Evolutionary conservation across 1,284 basidiomycete genomes (phyloP), one percentile per base, ranked within the genome.

Genomic region (Microbotryum intermedium): DNA sequence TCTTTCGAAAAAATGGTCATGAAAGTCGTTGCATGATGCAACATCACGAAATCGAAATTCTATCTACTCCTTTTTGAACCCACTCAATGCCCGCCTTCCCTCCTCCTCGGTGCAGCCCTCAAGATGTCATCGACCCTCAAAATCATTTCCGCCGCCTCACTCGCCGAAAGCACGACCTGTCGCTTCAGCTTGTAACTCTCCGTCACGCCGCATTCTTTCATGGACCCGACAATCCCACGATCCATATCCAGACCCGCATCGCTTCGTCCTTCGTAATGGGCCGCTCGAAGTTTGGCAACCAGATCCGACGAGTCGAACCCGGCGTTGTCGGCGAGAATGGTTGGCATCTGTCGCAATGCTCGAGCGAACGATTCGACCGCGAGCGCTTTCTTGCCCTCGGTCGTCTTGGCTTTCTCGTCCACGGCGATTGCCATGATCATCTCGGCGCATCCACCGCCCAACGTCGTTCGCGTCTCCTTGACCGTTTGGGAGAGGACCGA

Each of bases 61-160:
- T 18, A 39, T 39, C 34, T 39, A 39, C 34, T 39, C 13, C 11
- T 39, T 39, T 39, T 39, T 39, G 11, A 10, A 18, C 34, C 11
- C 34, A 39, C 34, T 39, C 34, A 25, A 23, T 28, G 39, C 29
- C 39, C 18, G 11, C 50, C 50, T 18, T 51, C 50, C n/a, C 50
- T 51, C 50, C 50, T 23, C 42, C 42, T 39, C 2, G 42, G 52
- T 11, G 42, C 34, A 13, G 34, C 53, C 34, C 46, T 68, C 11
- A 39, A 39, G 34, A 39, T 18, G 46, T 20, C 66, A 48, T 81
- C 88, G 43, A 76, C 91, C 84, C 94, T 82, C 69, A 98, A 81
- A 68, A 97, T 97, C 92, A 98, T 97, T 79, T 99, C 95, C 2
- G 91, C 88, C 10, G 94, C 95, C 75, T 99, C 95, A 64, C 85